phyloP scores from a whole-genome alignment of 2,329 filamentous ascomycete genomes.

The Kalmusia sp. region DNA sequence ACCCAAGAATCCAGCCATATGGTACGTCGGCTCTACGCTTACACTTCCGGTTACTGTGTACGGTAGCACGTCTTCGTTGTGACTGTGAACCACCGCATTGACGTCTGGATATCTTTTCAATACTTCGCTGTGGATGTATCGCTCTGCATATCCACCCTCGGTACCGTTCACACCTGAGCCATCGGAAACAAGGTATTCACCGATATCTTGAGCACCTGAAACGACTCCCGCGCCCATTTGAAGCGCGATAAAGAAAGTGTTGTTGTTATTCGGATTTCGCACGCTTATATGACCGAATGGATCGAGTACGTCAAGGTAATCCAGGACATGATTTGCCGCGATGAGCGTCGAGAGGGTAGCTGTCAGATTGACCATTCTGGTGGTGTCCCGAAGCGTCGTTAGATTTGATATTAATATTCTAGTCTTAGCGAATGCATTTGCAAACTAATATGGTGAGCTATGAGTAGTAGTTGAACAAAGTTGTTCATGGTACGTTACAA shows the following conservation, averaged over 20 bases:
- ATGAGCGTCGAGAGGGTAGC: slow-evolving; percentile 45
- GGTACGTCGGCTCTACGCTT: slow-evolving; percentile 28
- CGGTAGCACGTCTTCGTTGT: slow-evolving; percentile 46
- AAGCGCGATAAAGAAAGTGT: slow-evolving; percentile 50
- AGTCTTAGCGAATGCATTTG: too few relatives aligned
- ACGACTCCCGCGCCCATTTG: slow-evolving; percentile 44
- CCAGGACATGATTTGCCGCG: slow-evolving; percentile 57
- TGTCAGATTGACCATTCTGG: slow-evolving; percentile 28
- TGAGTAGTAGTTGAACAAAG: neutral
- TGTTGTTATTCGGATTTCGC: slow-evolving; percentile 52
- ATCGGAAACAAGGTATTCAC: slow-evolving; percentile 48
- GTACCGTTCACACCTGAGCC: slow-evolving; percentile 30
- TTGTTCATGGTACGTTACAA: too few relatives aligned
- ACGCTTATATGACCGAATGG: slow-evolving; percentile 61
- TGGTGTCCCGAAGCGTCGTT: neutral
- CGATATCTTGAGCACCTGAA: slow-evolving; percentile 41
- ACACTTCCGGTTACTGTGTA: slow-evolving; percentile 27
- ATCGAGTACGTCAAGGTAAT: slow-evolving; percentile 58
- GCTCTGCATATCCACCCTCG: slow-evolving; percentile 40
- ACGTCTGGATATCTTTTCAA: slow-evolving; percentile 47
- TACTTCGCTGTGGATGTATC: slow-evolving; percentile 49
- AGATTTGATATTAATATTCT: neutral
- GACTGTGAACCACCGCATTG: slow-evolving; percentile 48
- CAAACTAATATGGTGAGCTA: neutral
- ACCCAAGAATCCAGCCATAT: slow-evolving; percentile 49